Conservation (phyloP, 768 basidiomycete genomes). For the Xerocomellus intermedius region DNA sequence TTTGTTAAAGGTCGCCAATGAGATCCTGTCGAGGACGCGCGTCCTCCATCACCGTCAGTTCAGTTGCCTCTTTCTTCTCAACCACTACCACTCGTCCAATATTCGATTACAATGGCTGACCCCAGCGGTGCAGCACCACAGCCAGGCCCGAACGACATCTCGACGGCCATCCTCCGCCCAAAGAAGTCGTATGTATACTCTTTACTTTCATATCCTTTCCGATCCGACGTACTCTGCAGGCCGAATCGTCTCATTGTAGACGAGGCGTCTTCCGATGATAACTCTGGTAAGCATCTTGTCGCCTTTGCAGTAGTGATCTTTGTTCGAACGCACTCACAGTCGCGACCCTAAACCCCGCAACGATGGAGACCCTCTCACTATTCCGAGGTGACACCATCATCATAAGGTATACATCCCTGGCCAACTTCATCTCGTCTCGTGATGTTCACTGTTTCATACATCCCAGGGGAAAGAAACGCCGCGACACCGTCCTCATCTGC, state of each 20-base stretch:
- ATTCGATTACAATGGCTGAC: slow-evolving; percentile 55
- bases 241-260: slow-evolving; percentile 98
- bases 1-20: background rate
- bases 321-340: slow-evolving; percentile 44
- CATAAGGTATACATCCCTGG: slow-evolving; percentile 58
- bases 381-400: slow-evolving; percentile 98
- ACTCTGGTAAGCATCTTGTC: slow-evolving; percentile 66
- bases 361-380: slow-evolving; percentile 90
- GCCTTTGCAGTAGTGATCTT: slow-evolving; percentile 12
- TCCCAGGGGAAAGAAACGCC: slow-evolving; percentile 90
- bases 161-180: slow-evolving; percentile 92
- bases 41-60: slow-evolving; percentile 19
- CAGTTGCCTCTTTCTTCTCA: slow-evolving; percentile 8
- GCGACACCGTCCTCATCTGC: slow-evolving; percentile 97
- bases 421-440: background rate
- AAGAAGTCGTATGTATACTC: slow-evolving; percentile 90
- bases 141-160: slow-evolving; percentile 85
- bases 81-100: slow-evolving; percentile 11
- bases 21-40: slow-evolving; percentile 26
- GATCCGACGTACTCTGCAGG: slow-evolving; percentile 42
- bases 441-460: slow-evolving; percentile 3
- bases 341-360: slow-evolving; percentile 92
- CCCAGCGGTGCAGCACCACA: slow-evolving; percentile 81
- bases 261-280: slow-evolving; percentile 91
- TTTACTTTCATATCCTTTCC: slow-evolving; percentile 6